These are phyloP conservation scores for Lactarius psammicola DNA, from an alignment of 768 basidiomycete species.

Conservation along the genomic window DNA sequence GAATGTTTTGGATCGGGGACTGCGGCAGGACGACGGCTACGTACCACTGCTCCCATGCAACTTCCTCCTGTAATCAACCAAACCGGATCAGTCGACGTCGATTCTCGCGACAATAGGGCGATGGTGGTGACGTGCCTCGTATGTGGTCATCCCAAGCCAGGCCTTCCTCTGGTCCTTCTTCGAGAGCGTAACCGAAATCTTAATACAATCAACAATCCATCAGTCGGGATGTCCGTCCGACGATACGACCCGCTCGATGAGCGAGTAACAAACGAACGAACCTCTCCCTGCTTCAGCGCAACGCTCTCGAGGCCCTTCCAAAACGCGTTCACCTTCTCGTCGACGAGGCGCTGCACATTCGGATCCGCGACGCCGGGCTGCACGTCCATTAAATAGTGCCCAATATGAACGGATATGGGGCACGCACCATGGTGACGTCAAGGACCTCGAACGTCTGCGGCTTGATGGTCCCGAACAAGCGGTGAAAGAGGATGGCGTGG, in stretches of 20 bases:
- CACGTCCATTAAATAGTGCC: neutral
- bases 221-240: neutral
- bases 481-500: slow-evolving; percentile 82
- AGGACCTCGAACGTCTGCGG: slow-evolving; percentile 75
- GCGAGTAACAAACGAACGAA: slow-evolving; percentile 31
- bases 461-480: slow-evolving; percentile 76
- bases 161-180: slow-evolving; percentile 75
- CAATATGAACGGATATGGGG: neutral
- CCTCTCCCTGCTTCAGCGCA: slow-evolving; percentile 66
- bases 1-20: neutral
- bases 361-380: slow-evolving; percentile 78
- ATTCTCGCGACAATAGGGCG: neutral
- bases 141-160: slow-evolving; percentile 65
- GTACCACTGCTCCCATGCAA: slow-evolving; percentile 87
- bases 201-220: neutral
- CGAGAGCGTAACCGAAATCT: slow-evolving; percentile 75
- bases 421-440: slow-evolving; percentile 79
- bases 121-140: slow-evolving; percentile 35
- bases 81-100: neutral
- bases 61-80: slow-evolving; percentile 56
- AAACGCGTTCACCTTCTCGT: slow-evolving; percentile 74
- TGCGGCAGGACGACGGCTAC: slow-evolving; percentile 17
- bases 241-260: neutral
- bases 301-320: slow-evolving; percentile 73
- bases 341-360: slow-evolving; percentile 67